These are phyloP conservation scores for Biancaea sappan DNA, from an alignment of 306 rosid species.

Conservation along the genomic window DNA sequence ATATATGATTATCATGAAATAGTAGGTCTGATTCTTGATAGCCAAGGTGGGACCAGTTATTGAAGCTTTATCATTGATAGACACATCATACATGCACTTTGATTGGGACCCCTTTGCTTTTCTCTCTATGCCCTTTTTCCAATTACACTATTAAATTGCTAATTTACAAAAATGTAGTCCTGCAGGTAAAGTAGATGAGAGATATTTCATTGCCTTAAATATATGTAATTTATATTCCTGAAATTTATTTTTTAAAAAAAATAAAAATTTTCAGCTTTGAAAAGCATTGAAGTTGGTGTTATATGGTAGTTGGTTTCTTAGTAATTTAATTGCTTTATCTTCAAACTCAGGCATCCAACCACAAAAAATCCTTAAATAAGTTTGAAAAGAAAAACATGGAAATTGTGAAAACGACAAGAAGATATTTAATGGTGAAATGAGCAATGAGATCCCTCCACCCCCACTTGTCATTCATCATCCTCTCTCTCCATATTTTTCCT, in stretches of 20 bases:
- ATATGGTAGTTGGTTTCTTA: conserved; percentile 78
- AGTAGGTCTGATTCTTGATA: conserved; percentile 35
- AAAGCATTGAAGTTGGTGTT: conserved; percentile 73
- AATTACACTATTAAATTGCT: neutral
- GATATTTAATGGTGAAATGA: conserved; percentile 77
- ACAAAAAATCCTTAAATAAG: conserved; percentile 51
- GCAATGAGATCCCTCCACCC: conserved; percentile 63
- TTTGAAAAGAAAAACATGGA: conserved; percentile 36
- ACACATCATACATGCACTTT: conserved; percentile 51
- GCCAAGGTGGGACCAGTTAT: conserved; percentile 39
- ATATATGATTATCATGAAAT: neutral
- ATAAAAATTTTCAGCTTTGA: conserved; percentile 34
- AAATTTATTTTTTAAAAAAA: conserved; percentile 26
- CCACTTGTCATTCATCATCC: conserved; percentile 42
- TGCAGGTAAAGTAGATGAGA: neutral
- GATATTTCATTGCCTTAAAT: neutral
- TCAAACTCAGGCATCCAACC: conserved; percentile 83
- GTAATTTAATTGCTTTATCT: conserved; percentile 87
- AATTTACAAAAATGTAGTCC: conserved; percentile 11
- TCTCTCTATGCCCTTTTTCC: neutral
- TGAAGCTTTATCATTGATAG: conserved; percentile 28
- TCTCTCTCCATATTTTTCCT: neutral
- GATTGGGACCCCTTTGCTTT: conserved; percentile 39
- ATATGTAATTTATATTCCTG: neutral
- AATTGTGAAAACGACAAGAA: conserved; percentile 87